Evolutionary conservation across 1,139 yeast genomes (phyloP).

Genomic region (Hansenula lynferdii): DNA sequence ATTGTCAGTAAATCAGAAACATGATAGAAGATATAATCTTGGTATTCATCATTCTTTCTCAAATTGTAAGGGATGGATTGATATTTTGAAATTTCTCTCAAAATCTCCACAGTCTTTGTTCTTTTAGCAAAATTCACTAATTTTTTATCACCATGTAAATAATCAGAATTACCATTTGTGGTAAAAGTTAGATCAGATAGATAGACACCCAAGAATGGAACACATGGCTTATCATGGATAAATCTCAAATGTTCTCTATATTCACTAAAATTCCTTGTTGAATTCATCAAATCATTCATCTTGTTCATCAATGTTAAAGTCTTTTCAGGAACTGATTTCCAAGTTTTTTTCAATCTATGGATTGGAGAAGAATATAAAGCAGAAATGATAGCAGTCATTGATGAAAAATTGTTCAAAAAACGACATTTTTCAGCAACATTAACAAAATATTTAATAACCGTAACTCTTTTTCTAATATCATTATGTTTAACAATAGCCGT

Average conservation of each 20-base stretch:
- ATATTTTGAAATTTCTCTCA: conserved; percentile 71
- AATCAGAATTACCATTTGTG: conserved; percentile 86
- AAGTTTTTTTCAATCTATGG: conserved; percentile 79
- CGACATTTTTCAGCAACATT: conserved; percentile 79
- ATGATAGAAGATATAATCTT: conserved; percentile 54
- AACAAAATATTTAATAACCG: conserved; percentile 68
- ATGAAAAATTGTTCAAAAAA: conserved; percentile 73
- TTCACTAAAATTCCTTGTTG: conserved; percentile 80
- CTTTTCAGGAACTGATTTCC: conserved; percentile 63
- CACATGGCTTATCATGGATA: conserved; percentile 70
- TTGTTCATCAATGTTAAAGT: conserved; percentile 51
- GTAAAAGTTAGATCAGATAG: conserved; percentile 88
- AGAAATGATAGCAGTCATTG: conserved; percentile 91
- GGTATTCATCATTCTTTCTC: conserved; percentile 63
- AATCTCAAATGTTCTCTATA: conserved; percentile 77
- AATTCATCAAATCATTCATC: conserved; percentile 84
- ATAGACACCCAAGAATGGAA: conserved; percentile 91
- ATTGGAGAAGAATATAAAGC: conserved; percentile 87
- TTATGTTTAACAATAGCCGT: conserved; percentile 62
- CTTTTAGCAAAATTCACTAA: conserved; percentile 80
- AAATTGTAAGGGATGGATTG: conserved; percentile 66
- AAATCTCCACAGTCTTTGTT: conserved; percentile 65
- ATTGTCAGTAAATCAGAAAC: conserved; percentile 55
- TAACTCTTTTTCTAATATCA: conserved; percentile 67
- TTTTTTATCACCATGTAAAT: conserved; percentile 55